Conservation (phyloP, 768 basidiomycete genomes). For the Nevesoporus exiguus region DNA sequence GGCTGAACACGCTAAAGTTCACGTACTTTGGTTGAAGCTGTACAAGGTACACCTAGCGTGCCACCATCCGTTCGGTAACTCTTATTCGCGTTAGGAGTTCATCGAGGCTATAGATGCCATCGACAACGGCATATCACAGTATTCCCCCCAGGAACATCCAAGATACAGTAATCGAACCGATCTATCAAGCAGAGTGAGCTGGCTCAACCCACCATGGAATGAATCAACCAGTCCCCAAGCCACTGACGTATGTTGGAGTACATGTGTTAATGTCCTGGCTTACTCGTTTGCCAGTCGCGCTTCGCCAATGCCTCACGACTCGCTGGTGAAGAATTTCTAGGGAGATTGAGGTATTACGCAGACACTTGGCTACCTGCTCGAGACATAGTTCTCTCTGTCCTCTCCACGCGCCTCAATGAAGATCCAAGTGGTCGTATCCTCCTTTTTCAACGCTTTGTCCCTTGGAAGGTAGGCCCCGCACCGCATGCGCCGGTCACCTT, state of each 20-base stretch:
- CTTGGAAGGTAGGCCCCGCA: constrained; percentile 71
- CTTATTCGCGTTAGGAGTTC: constrained; percentile 57
- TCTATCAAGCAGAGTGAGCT: constrained; percentile 76
- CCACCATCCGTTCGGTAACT: neutral
- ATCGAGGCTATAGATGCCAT: constrained; percentile 93
- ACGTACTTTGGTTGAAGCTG: constrained; percentile 80
- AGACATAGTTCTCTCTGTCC: constrained; percentile 64
- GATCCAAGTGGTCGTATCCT: constrained; percentile 78
- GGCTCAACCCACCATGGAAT: constrained; percentile 93
- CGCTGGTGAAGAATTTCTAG: constrained; percentile 82
- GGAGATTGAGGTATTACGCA: constrained; percentile 74
- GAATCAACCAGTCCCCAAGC: constrained; percentile 60
- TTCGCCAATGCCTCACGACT: constrained; percentile 80
- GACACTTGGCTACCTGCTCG: constrained; percentile 93
- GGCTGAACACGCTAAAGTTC: constrained; percentile 58
- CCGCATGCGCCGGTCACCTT: neutral
- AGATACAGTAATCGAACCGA: constrained; percentile 79
- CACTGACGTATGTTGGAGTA: constrained; percentile 59
- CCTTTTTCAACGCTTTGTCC: constrained; percentile 72
- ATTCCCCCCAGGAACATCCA: constrained; percentile 59
- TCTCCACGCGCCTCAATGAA: constrained; percentile 50
- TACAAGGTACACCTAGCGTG: constrained; percentile 57
- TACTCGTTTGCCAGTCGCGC: constrained; percentile 43
- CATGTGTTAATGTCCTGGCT: constrained; percentile 7
- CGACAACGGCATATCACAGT: constrained; percentile 92